Evolutionary conservation across 2,329 filamentous ascomycete species (phyloP), one percentile per base, ranked within the genome.

Genomic region (Pyricularia sp.): DNA sequence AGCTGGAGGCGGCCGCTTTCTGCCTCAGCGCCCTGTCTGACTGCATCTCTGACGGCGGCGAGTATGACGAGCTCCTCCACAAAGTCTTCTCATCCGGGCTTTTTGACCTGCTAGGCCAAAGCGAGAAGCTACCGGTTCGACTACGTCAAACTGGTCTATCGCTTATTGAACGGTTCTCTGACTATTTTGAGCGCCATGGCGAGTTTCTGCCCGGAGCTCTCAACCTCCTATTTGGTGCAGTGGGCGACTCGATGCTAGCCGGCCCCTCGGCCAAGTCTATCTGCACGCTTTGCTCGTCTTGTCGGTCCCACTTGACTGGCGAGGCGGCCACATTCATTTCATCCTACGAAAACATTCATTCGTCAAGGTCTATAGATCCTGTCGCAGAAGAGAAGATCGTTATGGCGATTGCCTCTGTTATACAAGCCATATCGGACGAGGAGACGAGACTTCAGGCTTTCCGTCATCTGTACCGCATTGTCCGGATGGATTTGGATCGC

Each of bases 241-340:
- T 93, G 4, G 81, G 82, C 22, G 85, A 88, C 35, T 76, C 82
- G 1, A 76, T 81, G 4, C 78, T 93, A 60, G 85, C 87, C 9
- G 79, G 81, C n/a, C 81, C 84, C 62, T 88, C 90, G 3, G 89
- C 90, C 1, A 88, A 86, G 70, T 89, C 90, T 0, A 93, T 96
- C 44, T 79, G 83, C 35, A 84, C 83, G 6, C 81, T 94, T 1
- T 93, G 90, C 72, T 90, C 86, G 0, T 89, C 89, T 33, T 94
- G 90, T 68, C 84, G 90, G 49, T 79, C 79, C 30, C 82, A 86
- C 63, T 77, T 96, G n/a, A 84, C 86, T 5, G 76, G 82, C 1
- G 87, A 93, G 70, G 81, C 88, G 3, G 78, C 79, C 62, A 83
- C 84, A 0, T 93, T 96, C 70, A 77, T 94, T 60, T 79, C 83